Evolutionary conservation across 768 basidiomycete species (phyloP).

Genomic region (Phallus indusiatus): DNA sequence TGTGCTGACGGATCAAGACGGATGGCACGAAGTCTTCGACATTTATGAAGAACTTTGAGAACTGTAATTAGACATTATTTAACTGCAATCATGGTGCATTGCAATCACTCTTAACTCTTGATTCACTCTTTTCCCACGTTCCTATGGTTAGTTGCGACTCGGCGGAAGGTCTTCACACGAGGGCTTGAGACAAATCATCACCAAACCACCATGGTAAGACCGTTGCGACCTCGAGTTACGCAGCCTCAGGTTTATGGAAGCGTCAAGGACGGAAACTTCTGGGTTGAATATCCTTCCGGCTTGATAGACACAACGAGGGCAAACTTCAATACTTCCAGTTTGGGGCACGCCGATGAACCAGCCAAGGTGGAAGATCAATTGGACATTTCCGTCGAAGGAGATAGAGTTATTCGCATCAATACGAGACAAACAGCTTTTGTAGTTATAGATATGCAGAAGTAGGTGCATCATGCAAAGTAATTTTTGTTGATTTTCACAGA

Average conservation of each 20-base stretch:
- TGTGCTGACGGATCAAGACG: too few species aligned
- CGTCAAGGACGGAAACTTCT: conserved; percentile 35
- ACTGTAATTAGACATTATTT: too few species aligned
- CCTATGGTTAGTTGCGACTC: too few species aligned
- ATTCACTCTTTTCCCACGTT: too few species aligned
- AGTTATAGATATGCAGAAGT: conserved; percentile 75
- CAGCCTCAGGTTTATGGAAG: conserved; percentile 45
- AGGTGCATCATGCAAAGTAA: conserved; percentile 10
- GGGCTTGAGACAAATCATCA: too few species aligned
- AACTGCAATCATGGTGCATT: too few species aligned
- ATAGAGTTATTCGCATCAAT: conserved; percentile 41
- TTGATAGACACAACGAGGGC: conserved; percentile 52
- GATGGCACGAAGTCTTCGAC: too few species aligned
- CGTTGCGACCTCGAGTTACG: conserved; percentile 33
- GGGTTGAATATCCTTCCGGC: conserved; percentile 62
- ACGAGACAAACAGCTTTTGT: conserved; percentile 43
- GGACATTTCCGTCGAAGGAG: conserved; percentile 47
- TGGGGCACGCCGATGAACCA: conserved; percentile 18
- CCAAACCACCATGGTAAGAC: neutral
- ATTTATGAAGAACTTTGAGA: too few species aligned
- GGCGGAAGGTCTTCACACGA: too few species aligned
- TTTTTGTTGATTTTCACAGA: conserved; percentile 3
- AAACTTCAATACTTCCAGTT: conserved; percentile 22
- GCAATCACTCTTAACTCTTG: too few species aligned
- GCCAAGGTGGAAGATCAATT: conserved; percentile 28